A percentile compares a stretch with the other conserved stretches of the same genome.
Evolutionary conservation across 2,329 filamentous ascomycete species (phyloP).

Genomic region (Colletotrichum falcatum): DNA sequence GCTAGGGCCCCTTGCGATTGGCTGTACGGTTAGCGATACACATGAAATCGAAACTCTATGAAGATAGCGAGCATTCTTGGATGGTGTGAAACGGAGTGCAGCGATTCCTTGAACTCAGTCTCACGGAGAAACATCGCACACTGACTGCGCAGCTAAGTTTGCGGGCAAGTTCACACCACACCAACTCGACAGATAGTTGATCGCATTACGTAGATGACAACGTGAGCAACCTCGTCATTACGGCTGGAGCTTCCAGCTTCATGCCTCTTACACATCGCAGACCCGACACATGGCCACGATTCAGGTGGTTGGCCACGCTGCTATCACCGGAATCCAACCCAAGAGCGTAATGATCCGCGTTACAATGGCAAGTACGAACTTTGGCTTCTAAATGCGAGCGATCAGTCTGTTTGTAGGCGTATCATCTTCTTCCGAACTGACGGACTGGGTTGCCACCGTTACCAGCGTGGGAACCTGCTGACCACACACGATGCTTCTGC

Average conservation of each 20-base stretch:
- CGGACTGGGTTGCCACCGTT: not conserved
- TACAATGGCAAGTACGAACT: not conserved
- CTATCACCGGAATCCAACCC: not conserved
- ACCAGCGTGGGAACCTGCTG: not conserved
- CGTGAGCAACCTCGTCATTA: not conserved
- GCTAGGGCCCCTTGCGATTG: not conserved
- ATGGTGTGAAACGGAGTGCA: not conserved
- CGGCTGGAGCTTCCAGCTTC: not conserved
- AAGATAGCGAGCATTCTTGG: too few relatives aligned
- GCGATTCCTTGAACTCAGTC: not conserved
- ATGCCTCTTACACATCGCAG: not conserved
- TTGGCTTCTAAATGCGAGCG: too few relatives aligned
- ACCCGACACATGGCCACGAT: not conserved
- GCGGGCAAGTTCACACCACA: not conserved
- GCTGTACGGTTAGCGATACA: not conserved
- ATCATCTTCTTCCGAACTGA: not conserved
- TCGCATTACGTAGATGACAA: not conserved
- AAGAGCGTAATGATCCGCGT: not conserved
- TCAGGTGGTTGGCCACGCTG: not conserved
- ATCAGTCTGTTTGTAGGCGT: not conserved
- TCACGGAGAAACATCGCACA: not conserved
- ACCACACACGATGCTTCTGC: not conserved
- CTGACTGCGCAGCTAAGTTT: not conserved
- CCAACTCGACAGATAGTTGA: not conserved
- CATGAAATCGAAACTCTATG: not conserved